Conservation (phyloP, 2,329 filamentous ascomycete species). For the Fusarium chlamydosporum region DNA sequence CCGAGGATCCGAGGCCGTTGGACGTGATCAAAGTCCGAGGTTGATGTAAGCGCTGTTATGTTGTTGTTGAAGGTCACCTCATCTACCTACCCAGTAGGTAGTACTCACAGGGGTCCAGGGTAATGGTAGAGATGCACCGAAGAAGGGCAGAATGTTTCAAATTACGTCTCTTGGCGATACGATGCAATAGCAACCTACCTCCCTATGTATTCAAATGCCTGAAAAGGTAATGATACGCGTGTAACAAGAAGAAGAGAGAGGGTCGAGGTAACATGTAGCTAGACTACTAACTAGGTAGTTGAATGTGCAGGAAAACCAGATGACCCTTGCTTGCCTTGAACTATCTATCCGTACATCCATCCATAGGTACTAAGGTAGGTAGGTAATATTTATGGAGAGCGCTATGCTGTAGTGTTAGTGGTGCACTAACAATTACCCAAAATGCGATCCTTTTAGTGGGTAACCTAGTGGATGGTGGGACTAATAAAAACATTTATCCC, state of each 20-base stretch:
- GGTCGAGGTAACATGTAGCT: slow-evolving; percentile 39
- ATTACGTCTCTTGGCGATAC: slow-evolving; percentile 16
- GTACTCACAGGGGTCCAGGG: slow-evolving; percentile 22
- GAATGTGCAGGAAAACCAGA: neutral
- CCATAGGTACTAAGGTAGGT: too few relatives aligned
- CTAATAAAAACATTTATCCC: slow-evolving; percentile 16
- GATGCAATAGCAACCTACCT: neutral
- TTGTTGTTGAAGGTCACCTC: slow-evolving; percentile 11
- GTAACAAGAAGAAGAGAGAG: slow-evolving; percentile 31
- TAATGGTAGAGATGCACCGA: slow-evolving; percentile 15
- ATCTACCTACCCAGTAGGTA: too few relatives aligned
- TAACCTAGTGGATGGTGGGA: slow-evolving; percentile 2
- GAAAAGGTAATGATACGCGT: slow-evolving; percentile 6
- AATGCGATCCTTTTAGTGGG: slow-evolving; percentile 5
- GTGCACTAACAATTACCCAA: slow-evolving; percentile 14
- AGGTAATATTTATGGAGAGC: slow-evolving; percentile 25
- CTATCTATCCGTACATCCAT: neutral
- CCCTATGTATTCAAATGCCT: neutral
- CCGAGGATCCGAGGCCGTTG: neutral
- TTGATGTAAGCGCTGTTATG: slow-evolving; percentile 18
- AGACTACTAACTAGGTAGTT: neutral
- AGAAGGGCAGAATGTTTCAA: slow-evolving; percentile 38
- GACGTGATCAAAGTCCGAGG: slow-evolving; percentile 3
- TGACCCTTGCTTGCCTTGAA: too few relatives aligned
- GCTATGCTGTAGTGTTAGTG: slow-evolving; percentile 10